Percentiles rank a stretch among this genome's conserved stretches.
Evolutionary conservation across 2,329 filamentous ascomycete genomes (phyloP).

Genomic region (Plenodomus lindquistii): DNA sequence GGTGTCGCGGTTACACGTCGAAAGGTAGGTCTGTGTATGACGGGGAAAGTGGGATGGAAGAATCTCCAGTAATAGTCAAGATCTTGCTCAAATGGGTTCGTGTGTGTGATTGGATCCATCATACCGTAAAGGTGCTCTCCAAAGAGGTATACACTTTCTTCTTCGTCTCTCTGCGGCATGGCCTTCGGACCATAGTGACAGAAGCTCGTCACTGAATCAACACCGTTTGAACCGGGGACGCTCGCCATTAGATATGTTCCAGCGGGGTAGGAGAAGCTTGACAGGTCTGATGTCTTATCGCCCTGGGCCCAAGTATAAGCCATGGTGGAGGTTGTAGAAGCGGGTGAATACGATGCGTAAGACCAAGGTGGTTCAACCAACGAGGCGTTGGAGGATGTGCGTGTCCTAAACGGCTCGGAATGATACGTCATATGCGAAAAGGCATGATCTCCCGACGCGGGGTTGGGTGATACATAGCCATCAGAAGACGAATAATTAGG

Average conservation of each 20-base stretch:
- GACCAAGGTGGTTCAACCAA: constrained; percentile 36
- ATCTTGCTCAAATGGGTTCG: constrained; percentile 45
- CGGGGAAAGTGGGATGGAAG: constrained; percentile 51
- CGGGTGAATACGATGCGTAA: constrained; percentile 39
- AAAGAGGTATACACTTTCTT: constrained; percentile 42
- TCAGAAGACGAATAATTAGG: constrained; percentile 40
- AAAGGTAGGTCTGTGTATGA: constrained; percentile 50
- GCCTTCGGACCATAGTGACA: constrained; percentile 36
- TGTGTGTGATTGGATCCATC: constrained; percentile 41
- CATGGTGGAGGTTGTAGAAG: constrained; percentile 40
- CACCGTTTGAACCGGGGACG: constrained; percentile 21
- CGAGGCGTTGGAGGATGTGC: constrained; percentile 44
- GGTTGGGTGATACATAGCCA: constrained; percentile 39
- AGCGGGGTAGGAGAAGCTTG: constrained; percentile 26
- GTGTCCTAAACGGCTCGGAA: constrained; percentile 32
- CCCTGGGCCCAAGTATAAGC: constrained; percentile 34
- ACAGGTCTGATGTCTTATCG: constrained; percentile 33
- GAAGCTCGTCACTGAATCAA: constrained; percentile 30
- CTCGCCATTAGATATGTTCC: constrained; percentile 31
- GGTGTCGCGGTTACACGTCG: constrained; percentile 42
- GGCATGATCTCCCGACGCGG: constrained; percentile 26
- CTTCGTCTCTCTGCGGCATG: constrained; percentile 41
- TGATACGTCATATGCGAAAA: constrained; percentile 36
- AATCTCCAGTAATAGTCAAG: constrained; percentile 51
- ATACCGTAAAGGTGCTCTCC: constrained; percentile 41